Evolutionary conservation across 1,284 basidiomycete species (phyloP), one percentile per base, ranked within the genome.

Genomic region (Sphagnurus paluster): DNA sequence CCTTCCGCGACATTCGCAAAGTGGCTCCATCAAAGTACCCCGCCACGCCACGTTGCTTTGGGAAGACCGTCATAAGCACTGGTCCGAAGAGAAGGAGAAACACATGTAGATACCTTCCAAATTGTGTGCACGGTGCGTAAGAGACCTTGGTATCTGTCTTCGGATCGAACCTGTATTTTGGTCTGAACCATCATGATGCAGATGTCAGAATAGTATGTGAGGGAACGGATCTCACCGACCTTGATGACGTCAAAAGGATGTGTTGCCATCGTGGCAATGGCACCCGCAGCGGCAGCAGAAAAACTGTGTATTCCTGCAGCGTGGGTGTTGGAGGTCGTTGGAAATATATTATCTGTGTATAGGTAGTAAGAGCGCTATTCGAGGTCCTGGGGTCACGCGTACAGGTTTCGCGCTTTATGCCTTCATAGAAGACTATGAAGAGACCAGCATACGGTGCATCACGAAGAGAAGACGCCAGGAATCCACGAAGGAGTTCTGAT

Each of bases 361-460:
- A 40, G 6, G 16, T 23, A 28, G 29, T 21, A 4, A 13, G 16
- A 25, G 10, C 11, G 19, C 4, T 13, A 43, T 38, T 20, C 34
- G 17, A 24, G 34, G 19, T 10, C 24, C 13, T 26, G 24, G 29
- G 30, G 29, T 40, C 42, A 40, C 56, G 57, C 77, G 57, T 61
- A 87, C 88, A 73, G 4, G 81, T 70, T 53, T 90, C 76, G 32
- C 75, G 75, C 63, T 95, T 95, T 53, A 87, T 80, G 35, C 81
- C 79, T 65, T 98, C 96, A 64, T 99, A 99, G 42, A 89, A 83
- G 0, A 94, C 82, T 14, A 98, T 77, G 57, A 98, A 99, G 6
- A 99, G 65, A 0, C 96, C 96, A 0, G 96, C 95, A 59, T 98
- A 96, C 0, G 96, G 97, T 2, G 96, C 96, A 63, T 99, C 96